Evolutionary conservation across 2,329 filamentous ascomycete species (phyloP).

Genomic region (Knufia fluminis): DNA sequence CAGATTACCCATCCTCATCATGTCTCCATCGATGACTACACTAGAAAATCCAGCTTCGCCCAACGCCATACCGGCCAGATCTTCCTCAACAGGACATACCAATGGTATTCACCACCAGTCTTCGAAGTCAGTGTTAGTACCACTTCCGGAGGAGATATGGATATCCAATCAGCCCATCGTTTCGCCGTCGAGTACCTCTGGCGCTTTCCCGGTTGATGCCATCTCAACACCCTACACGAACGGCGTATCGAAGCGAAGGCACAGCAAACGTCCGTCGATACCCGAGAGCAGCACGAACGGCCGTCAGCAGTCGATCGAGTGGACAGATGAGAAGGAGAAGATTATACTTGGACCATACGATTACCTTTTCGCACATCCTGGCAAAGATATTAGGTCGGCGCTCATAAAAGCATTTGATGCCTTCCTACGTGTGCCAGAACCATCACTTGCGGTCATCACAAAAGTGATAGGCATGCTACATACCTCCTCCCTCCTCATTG

Average conservation of each 20-base stretch:
- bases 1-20: not conserved
- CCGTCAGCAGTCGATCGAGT: constrained; percentile 13
- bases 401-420: constrained; percentile 38
- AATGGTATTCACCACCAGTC: constrained; percentile 26
- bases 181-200: constrained; percentile 14
- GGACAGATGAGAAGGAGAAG: constrained; percentile 31
- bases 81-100: constrained; percentile 53
- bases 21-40: not conserved
- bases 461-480: constrained; percentile 39
- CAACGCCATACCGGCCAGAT: constrained; percentile 62
- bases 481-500: constrained; percentile 39
- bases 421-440: constrained; percentile 35
- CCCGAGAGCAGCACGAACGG: constrained; percentile 11
- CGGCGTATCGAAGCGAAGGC: constrained; percentile 17
- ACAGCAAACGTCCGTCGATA: constrained; percentile 19
- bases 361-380: constrained; percentile 36
- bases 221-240: no score
- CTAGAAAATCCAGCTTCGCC: constrained; percentile 38
- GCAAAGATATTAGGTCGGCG: constrained; percentile 37
- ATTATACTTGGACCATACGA: constrained; percentile 38
- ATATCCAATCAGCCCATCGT: constrained; percentile 33
- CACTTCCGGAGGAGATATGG: constrained; percentile 56
- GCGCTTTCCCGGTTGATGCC: not conserved
- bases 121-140: constrained; percentile 37
- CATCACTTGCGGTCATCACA: constrained; percentile 34